These are phyloP conservation scores for Fusarium sterilihyphosum DNA, from an alignment of 2,329 filamentous ascomycete species.

Conservation along the genomic window DNA sequence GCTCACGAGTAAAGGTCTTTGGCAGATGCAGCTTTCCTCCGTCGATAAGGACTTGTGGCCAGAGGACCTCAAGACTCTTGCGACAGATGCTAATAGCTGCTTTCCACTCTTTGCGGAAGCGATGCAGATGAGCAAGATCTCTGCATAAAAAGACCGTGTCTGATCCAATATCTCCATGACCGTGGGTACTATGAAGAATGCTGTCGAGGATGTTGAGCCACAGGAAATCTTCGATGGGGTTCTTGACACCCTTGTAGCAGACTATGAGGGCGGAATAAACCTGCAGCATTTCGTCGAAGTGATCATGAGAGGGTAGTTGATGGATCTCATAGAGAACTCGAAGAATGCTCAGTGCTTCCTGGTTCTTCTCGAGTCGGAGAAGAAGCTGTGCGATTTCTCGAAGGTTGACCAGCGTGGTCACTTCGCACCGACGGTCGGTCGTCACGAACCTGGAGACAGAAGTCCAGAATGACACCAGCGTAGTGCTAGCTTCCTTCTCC, in stretches of 20 bases:
- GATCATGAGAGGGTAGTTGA: background rate
- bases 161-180: background rate
- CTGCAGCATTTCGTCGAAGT: background rate
- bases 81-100: background rate
- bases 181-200: background rate
- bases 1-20: background rate
- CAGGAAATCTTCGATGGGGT: background rate
- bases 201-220: background rate
- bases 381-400: background rate
- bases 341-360: background rate
- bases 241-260: background rate
- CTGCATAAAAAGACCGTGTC: background rate
- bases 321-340: background rate
- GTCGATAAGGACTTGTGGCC: background rate
- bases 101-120: background rate
- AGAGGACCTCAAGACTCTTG: background rate
- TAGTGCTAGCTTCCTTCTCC: background rate
- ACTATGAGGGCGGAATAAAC: accelerated
- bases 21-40: background rate
- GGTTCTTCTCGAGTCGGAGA: background rate
- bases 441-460: background rate
- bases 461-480: background rate
- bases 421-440: background rate
- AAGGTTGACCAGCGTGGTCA: background rate
- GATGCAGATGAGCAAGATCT: background rate